Evolutionary conservation across 2,329 filamentous ascomycete genomes (phyloP).

Genomic region (Akanthomyces uredinophilus): DNA sequence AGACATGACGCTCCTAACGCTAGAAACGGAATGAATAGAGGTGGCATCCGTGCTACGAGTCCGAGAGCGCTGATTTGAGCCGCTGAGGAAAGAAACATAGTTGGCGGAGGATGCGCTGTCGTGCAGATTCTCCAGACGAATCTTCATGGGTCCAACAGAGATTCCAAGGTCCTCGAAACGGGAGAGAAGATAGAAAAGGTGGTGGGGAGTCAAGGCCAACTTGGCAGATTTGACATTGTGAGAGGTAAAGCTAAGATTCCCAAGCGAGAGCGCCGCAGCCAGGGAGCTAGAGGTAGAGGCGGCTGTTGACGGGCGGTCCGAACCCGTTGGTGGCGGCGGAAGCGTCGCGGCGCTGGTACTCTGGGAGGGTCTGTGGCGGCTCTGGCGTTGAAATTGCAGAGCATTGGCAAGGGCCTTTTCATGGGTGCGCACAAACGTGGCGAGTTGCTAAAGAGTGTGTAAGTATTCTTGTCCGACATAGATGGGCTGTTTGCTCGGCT

Average conservation of each 20-base stretch:
- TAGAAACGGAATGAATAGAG: slow-evolving; percentile 92
- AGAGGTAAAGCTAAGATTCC: slow-evolving; percentile 78
- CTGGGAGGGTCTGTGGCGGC: slow-evolving; percentile 65
- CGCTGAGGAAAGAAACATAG: slow-evolving; percentile 92
- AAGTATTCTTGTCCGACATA: slow-evolving; percentile 23
- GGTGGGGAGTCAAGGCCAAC: slow-evolving; percentile 87
- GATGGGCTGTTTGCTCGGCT: background rate
- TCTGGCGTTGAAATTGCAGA: slow-evolving; percentile 70
- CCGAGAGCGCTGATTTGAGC: slow-evolving; percentile 69
- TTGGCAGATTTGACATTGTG: slow-evolving; percentile 84
- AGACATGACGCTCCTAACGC: slow-evolving; percentile 95
- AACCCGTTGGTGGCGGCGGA: slow-evolving; percentile 52
- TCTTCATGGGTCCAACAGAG: slow-evolving; percentile 89
- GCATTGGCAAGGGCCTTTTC: slow-evolving; percentile 97
- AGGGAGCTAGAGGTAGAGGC: slow-evolving; percentile 68
- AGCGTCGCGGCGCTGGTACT: slow-evolving; percentile 55
- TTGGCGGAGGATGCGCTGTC: slow-evolving; percentile 80
- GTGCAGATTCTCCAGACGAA: slow-evolving; percentile 90
- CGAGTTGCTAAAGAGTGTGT: slow-evolving; percentile 68
- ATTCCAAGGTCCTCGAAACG: slow-evolving; percentile 92
- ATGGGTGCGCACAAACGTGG: slow-evolving; percentile 92
- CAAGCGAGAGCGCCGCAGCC: slow-evolving; percentile 80
- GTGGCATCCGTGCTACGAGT: slow-evolving; percentile 76
- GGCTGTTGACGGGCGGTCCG: slow-evolving; percentile 59
- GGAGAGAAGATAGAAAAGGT: slow-evolving; percentile 92